Conservation (phyloP, 2,329 filamentous ascomycete genomes). For the Aspergillus jensenii region DNA sequence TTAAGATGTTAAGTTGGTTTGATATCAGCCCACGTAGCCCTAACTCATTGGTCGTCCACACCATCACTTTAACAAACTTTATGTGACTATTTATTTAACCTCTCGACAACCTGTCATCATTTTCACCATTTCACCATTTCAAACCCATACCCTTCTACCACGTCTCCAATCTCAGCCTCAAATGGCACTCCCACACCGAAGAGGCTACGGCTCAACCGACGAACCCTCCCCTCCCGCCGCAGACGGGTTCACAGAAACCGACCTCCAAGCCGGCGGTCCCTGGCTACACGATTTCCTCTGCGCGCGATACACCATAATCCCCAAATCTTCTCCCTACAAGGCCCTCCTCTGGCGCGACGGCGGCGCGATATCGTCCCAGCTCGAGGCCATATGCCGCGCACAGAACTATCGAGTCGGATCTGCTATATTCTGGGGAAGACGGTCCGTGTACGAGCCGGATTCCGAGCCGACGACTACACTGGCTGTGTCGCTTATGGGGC, state of each 20-base stretch:
- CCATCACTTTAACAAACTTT: too few species aligned
- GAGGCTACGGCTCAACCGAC: background rate
- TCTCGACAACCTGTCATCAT: too few species aligned
- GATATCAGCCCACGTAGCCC: too few species aligned
- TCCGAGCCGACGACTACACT: background rate
- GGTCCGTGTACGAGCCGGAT: background rate
- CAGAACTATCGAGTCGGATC: background rate
- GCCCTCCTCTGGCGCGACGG: background rate
- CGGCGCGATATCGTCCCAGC: background rate
- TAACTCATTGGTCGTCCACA: too few species aligned
- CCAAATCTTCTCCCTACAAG: background rate
- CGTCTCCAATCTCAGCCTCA: too few species aligned
- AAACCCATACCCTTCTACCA: too few species aligned
- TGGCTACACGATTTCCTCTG: background rate
- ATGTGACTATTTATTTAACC: too few species aligned
- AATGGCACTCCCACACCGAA: too few species aligned
- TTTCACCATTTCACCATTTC: too few species aligned
- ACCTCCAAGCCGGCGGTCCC: background rate
- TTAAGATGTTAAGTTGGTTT: too few species aligned
- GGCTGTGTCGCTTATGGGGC: background rate
- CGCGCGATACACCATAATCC: background rate
- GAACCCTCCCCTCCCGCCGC: background rate
- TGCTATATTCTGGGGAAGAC: background rate
- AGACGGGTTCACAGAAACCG: background rate
- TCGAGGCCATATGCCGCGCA: background rate